Evolutionary conservation across 768 basidiomycete species (phyloP), one percentile per base, ranked within the genome.

Genomic region (Ramaria sp.): DNA sequence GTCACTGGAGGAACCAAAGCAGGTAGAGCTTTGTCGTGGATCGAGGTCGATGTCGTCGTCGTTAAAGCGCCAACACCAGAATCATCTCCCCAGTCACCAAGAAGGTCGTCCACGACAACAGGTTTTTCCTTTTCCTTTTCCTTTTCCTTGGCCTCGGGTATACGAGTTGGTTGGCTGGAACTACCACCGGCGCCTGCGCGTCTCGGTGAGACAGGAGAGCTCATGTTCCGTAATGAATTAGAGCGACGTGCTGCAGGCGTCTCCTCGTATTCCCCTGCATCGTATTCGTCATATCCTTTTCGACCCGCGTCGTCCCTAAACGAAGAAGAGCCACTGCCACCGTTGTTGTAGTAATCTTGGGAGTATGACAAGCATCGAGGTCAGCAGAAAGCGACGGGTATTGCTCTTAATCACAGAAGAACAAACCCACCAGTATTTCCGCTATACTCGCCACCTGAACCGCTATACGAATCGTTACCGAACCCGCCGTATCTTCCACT

Each of bases 241-340:
- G 67, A 73, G 50, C 67, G 74, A 58, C 64, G 69, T 4, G 56
- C 32, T 58, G 41, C 63, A 56, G 61, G 67, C 38, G 64, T 67
- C n/a, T 95, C 92, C 57, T 97, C 94, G 56, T 91, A 91, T 37
- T 76, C 75, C 1, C 95, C 95, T 12, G 95, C 96, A 60, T 95
- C 88, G 67, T 99, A 99, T 66, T 97, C 94, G 62, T 98, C 94
- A 60, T 81, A 97, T 24, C 78, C 77, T 53, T 73, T 71, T 15
- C 79, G 70, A 38, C 79, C 67, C 7, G 67, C 66, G 30, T 68
- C 72, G 57, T 90, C 87, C 49, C 78, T 73, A 69, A 85, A 88
- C 1, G 75, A 76, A 42, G 74, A 71, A 52, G 75, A 72, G 5
- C 56, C 30, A 3, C 58, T 55, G 38, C 78, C 74, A 42, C 74